Evolutionary conservation across 176 grass and related monocot species (phyloP).

Genomic region (Oropetium thomaeum): DNA sequence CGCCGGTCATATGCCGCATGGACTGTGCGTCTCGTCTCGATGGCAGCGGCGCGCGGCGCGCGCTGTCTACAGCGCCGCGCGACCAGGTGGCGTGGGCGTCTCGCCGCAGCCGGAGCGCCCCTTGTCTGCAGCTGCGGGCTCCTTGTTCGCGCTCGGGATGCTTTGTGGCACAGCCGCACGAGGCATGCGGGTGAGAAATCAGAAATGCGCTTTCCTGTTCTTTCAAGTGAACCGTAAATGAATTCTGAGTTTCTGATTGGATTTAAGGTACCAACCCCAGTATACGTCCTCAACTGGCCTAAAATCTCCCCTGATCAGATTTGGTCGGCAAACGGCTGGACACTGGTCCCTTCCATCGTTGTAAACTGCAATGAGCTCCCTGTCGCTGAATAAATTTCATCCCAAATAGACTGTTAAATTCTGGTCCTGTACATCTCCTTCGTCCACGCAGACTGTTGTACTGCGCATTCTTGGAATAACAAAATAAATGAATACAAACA

Average conservation of each 20-base stretch:
- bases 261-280: background rate
- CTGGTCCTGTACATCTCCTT: background rate
- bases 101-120: background rate
- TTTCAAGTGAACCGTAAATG: background rate
- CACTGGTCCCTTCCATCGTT: background rate
- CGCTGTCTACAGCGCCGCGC: background rate
- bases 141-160: background rate
- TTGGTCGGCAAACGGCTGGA: slow-evolving; percentile 13
- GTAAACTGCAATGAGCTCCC: background rate
- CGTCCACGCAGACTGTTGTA: background rate
- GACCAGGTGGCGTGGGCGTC: background rate
- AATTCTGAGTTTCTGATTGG: background rate
- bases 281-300: background rate
- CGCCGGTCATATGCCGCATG: background rate
- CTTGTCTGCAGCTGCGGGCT: background rate
- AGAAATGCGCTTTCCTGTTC: background rate
- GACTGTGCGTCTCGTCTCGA: background rate
- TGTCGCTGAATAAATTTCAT: background rate
- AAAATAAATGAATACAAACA: too few species aligned
- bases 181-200: background rate
- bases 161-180: background rate
- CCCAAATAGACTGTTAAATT: background rate
- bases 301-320: background rate
- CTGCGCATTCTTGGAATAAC: background rate
- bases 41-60: background rate